Percentiles rank a stretch among this genome's conserved stretches.
These are phyloP conservation scores for Coemansia sp. DNA, from an alignment of 192 early-diverging fungal species.

Conservation along the genomic window DNA sequence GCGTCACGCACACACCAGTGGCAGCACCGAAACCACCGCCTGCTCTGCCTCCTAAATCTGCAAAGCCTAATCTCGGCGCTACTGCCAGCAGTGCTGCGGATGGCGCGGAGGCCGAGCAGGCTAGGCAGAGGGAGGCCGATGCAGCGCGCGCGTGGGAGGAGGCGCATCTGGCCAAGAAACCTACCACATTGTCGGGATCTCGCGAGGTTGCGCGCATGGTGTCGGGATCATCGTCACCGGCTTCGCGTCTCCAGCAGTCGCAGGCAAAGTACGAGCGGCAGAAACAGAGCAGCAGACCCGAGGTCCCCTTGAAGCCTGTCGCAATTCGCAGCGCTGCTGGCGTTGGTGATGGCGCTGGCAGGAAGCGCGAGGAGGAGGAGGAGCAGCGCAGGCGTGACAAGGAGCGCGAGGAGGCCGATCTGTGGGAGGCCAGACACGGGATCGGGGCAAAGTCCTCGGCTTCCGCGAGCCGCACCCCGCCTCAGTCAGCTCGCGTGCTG, in stretches of 20 bases:
- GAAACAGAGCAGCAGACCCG: constrained; percentile 11
- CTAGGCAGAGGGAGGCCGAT: constrained; percentile 26
- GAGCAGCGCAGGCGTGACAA: constrained; percentile 12
- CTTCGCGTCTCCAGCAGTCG: constrained; percentile 1
- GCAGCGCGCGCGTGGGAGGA: constrained; percentile 33
- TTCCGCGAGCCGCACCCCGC: not conserved
- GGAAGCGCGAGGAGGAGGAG: not conserved
- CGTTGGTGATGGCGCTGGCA: not conserved
- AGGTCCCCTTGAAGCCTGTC: not conserved
- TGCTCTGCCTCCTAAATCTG: constrained; percentile 4
- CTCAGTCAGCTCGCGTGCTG: not conserved
- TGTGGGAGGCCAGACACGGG: constrained; percentile 29
- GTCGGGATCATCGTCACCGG: not conserved
- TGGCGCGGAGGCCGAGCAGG: constrained; percentile 5
- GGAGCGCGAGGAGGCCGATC: constrained; percentile 31
- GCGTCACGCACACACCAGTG: not conserved
- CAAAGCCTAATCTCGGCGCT: constrained; percentile 7
- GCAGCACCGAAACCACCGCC: not conserved
- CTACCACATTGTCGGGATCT: not conserved
- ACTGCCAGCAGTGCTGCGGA: constrained; percentile 1
- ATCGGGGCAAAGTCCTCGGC: constrained; percentile 13
- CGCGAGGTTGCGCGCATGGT: constrained; percentile 7
- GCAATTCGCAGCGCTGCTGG: not conserved
- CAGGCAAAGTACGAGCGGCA: constrained; percentile 2
- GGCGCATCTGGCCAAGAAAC: constrained; percentile 21